phyloP scores from a whole-genome alignment of 495 filamentous ascomycete genomes.

The Gamarada debralockiae region DNA sequence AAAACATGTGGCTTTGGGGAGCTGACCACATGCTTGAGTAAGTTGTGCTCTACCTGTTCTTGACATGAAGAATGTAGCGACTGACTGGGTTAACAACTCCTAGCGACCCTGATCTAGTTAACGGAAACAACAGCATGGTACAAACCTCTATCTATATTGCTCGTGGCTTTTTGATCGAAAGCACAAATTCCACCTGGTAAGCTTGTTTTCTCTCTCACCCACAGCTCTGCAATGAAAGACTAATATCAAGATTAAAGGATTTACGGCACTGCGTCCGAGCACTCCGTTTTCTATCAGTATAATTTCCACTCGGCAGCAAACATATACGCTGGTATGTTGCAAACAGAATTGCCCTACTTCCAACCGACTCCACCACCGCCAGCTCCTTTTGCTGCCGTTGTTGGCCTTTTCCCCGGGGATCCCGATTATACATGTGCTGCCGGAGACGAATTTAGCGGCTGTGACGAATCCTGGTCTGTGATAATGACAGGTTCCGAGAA shows the following conservation, averaged over 20 bases:
- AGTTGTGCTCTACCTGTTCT: too few species aligned
- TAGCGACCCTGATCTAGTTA: constrained; percentile 18
- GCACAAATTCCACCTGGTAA: constrained; percentile 52
- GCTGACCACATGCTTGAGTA: too few species aligned
- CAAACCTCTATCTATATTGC: constrained; percentile 3
- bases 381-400: constrained; percentile 42
- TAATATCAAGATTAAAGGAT: too few species aligned
- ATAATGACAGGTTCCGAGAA: constrained; percentile 16
- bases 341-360: constrained; percentile 72
- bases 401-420: constrained; percentile 17
- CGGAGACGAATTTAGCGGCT: constrained; percentile 34
- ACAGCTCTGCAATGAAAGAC: too few species aligned
- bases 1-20: constrained; percentile 39
- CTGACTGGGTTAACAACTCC: too few species aligned
- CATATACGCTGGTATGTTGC: constrained; percentile 62
- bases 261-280: constrained; percentile 67
- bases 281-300: constrained; percentile 72
- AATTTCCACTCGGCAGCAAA: constrained; percentile 56
- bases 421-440: constrained; percentile 24
- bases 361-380: constrained; percentile 62
- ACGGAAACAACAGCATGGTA: constrained; percentile 13
- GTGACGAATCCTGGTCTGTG: constrained; percentile 19
- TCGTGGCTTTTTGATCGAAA: constrained; percentile 33
- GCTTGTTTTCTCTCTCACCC: too few species aligned
- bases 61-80: too few species aligned